Base-by-base conservation (phyloP, 2,329 filamentous ascomycete species). In the Anthostomella pinea region DNA sequence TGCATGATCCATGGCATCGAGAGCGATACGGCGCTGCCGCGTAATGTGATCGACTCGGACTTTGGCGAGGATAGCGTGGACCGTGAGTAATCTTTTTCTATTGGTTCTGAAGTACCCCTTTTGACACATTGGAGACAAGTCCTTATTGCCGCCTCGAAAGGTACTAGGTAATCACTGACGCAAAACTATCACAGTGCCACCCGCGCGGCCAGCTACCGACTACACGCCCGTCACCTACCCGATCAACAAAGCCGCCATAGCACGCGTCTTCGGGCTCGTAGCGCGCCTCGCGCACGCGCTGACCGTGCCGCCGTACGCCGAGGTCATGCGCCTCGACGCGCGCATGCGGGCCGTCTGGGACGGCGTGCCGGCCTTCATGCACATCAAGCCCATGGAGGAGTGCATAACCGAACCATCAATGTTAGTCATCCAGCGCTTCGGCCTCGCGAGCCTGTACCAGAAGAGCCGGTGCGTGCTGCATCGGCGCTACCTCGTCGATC, bases 1-100 rank as follows among this genome's bases (percentile, higher is more conserved):
- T 73, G 73, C 51, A 81, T 85, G 76, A 68, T 84, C 28, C 70
- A 79, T 38, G 67, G 72, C 16, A 73, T 81, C 22, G 80, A 84
- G 41, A 76, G 72, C 30, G 83, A 86, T 52, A 82, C 79, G 0
- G 62, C 68, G 2, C 57, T 78, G 14, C 81, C 81, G 11, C 66
- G 69, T 20, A 85, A 85, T 55, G 57, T 85, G 20, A 68, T 75
- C 34, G 82, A 87, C 53, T 73, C 79, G 20, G 81, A 86, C 52
- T 82, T 85, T 46, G 68, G 69, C 43, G 72, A 79, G 54, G 62
- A 76, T 40, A 70, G 66, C 28, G 60, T 60, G 18, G 68, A 69
- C n/a, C n/a, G n/a, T n/a, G n/a, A n/a, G n/a, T n/a, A n/a, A n/a
- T n/a, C n/a, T n/a, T n/a, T n/a, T n/a, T n/a, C n/a, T n/a, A n/a